Base-by-base conservation (phyloP, 2,329 filamentous ascomycete species). In the Huntiella omanensis region DNA sequence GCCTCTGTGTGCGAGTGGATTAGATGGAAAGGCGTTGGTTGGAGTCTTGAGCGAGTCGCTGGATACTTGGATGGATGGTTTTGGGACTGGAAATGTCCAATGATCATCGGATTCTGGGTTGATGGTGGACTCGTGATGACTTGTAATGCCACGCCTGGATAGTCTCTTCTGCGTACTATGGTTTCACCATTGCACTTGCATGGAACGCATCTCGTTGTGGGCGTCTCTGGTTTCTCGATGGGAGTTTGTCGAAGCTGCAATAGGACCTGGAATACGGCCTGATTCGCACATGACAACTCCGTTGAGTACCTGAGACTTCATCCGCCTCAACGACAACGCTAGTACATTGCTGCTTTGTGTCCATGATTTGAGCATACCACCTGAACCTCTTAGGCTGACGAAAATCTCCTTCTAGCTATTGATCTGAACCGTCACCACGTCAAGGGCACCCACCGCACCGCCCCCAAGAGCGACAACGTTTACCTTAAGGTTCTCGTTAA, bases 401-500 rank as follows among this genome's bases (percentile, higher is more conserved):
- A 40, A 49, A 49, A 28, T 53, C 54, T 52, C 61, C 62, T 62
- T 64, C 63, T 67, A 79, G 75, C 75, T 77, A 79, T 80, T 67
- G 76, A 80, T 76, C 70, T 80, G 60, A 69, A 77, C 65, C 68
- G 68, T 58, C 75, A 80, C 68, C 77, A 81, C 65, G 72, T 77
- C 62, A 73, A 73, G 63, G 67, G 62, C 63, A 78, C 75, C 56
- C 86, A 94, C 75, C 84, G 86, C 68, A 85, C 83, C 77, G 85
- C 84, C 58, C 84, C 87, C 63, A 95, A 95, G 83, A 93, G 83
- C 73, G 83, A 93, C 73, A 94, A 95, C 76, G 84, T 88, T 62
- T 94, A 95, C 71, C 75, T 94, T 59, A 88, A 88, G 77, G 78
- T 95, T 65, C 74, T 96, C 65, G 87, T 95, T 69, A 95, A 95